Percentiles rank a stretch among this genome's conserved stretches.
These are phyloP conservation scores for Miscanthus sacchariflorus DNA, from an alignment of 202 grass and related monocot genomes.

Conservation along the genomic window DNA sequence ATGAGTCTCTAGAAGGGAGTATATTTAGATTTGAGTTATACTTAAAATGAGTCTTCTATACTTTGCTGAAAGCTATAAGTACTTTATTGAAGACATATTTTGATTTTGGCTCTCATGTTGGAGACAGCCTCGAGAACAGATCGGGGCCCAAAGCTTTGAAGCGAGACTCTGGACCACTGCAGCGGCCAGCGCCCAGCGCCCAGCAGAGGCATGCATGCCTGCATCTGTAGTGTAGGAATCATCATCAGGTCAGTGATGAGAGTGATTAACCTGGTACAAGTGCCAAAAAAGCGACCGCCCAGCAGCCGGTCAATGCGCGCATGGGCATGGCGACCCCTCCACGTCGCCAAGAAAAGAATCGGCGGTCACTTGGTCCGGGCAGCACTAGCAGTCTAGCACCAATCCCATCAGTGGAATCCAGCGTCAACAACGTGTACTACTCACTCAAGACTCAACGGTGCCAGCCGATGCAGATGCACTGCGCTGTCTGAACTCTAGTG, in stretches of 20 bases:
- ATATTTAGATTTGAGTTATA: too few relatives aligned
- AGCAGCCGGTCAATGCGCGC: neutral
- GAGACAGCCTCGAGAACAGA: neutral
- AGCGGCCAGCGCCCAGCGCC: too few relatives aligned
- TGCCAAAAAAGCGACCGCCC: neutral
- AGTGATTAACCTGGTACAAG: constrained; percentile 5
- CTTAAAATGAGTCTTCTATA: too few relatives aligned
- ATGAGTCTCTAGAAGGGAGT: too few relatives aligned
- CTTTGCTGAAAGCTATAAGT: too few relatives aligned
- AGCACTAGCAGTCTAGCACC: too few relatives aligned
- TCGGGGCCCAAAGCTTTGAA: neutral
- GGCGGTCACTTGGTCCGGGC: neutral
- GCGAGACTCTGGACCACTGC: neutral
- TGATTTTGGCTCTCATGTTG: too few relatives aligned
- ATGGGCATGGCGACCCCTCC: neutral
- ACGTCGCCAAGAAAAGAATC: neutral
- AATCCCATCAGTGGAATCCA: neutral
- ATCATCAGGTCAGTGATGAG: neutral
- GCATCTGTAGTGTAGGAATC: neutral
- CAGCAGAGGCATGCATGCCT: neutral
- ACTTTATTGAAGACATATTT: too few relatives aligned
- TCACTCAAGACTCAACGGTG: too few relatives aligned
- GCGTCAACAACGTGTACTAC: neutral
- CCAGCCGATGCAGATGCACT: too few relatives aligned
- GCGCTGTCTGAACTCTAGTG: too few relatives aligned